Base-by-base conservation (phyloP, 2,329 filamentous ascomycete species). In the Xylaria sp. region DNA sequence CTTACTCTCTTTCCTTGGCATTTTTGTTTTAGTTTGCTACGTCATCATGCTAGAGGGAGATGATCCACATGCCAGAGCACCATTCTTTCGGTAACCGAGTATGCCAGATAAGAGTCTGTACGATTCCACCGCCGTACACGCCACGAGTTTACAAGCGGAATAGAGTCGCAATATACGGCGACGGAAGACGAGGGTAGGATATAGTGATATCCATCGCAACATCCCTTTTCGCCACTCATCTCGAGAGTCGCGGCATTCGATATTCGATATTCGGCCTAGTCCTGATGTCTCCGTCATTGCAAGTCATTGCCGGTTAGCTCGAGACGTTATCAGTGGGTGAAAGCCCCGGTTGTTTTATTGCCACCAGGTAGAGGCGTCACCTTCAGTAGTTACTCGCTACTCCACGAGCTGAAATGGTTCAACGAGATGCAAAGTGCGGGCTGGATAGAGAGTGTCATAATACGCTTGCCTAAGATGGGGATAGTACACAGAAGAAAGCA, bases 31-130 rank as follows among this genome's bases (percentile, higher is more conserved):
- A 69, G 68, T 69, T 72, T 73, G 73, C 72, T 76, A 74, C 75
- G 72, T 74, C 74, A 75, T 69, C 74, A 70, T 68, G 66, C 69
- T 77, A 76, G 77, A 80, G 77, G 75, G 78, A 77, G 77, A 77
- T 76, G 78, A 74, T 76, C 73, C 69, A 75, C 69, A 65, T 69
- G 67, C 73, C 74, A 77, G 75, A 76, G 76, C 64, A 74, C 75
- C 71, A 31, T 66, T 69, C 68, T 63, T 58, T 61, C 25, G 56
- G 45, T 39, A 17, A 54, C 9, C 15, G 20, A 20, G 58, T 7
- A 64, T 36, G 33, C 27, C 45, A 62, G 53, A 47, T 38, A 63
- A 61, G 38, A 36, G 25, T 38, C 25, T 55, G 20, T 9, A 55
- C 27, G 29, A 49, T 47, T 38, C 39, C 17, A 31, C 47, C 60